Evolutionary conservation across 2,329 filamentous ascomycete genomes (phyloP).

Genomic region (Alternaria incomplexa): DNA sequence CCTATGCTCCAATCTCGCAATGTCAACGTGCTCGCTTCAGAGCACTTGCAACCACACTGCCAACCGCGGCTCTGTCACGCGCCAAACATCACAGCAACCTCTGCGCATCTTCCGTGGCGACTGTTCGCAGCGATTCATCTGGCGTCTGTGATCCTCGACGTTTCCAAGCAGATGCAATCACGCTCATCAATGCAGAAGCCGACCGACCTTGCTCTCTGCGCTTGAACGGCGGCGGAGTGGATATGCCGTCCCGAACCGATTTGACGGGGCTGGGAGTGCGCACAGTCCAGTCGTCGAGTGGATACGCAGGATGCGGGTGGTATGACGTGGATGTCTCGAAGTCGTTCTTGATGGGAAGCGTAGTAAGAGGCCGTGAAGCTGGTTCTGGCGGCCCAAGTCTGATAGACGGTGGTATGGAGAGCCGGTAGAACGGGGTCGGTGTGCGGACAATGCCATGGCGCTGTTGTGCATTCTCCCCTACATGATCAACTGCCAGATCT

Average conservation of each 20-base stretch:
- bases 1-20: background rate
- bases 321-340: slow-evolving; percentile 23
- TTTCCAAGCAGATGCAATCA: slow-evolving; percentile 32
- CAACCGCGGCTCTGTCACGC: background rate
- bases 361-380: slow-evolving; percentile 14
- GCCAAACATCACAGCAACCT: slow-evolving; percentile 10
- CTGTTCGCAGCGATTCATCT: background rate
- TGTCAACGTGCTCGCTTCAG: background rate
- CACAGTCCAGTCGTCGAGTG: slow-evolving; percentile 32
- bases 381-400: slow-evolving; percentile 20
- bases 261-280: slow-evolving; percentile 39
- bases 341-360: slow-evolving; percentile 26
- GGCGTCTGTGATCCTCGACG: slow-evolving; percentile 16
- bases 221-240: slow-evolving; percentile 26
- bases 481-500: background rate
- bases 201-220: slow-evolving; percentile 16
- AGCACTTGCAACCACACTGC: background rate
- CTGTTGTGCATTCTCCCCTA: background rate
- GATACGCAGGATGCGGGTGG: slow-evolving; percentile 31
- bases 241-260: slow-evolving; percentile 24
- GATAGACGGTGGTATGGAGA: slow-evolving; percentile 34
- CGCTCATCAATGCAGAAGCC: slow-evolving; percentile 27
- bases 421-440: slow-evolving; percentile 19
- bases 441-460: slow-evolving; percentile 7
- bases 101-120: background rate